These are phyloP conservation scores for Boechera divaricarpa DNA, from an alignment of 345 rosid genomes.

Conservation along the genomic window DNA sequence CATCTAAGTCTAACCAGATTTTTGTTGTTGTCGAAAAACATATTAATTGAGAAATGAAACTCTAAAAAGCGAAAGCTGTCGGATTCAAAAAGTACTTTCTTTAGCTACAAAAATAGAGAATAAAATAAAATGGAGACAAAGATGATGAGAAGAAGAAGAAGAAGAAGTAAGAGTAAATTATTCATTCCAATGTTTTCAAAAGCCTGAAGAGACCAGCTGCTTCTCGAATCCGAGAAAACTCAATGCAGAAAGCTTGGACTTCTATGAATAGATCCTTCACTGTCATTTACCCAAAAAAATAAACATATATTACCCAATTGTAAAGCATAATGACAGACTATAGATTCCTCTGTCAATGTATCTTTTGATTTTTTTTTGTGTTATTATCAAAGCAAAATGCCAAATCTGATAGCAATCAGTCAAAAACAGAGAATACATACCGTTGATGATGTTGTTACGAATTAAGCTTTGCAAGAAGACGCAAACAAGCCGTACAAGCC, in stretches of 20 bases:
- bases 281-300: conserved; percentile 43
- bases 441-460: conserved; percentile 87
- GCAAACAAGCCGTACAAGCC: conserved; percentile 98
- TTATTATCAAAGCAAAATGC: conserved; percentile 18
- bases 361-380: neutral
- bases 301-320: conserved; percentile 1
- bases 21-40: neutral
- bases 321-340: neutral
- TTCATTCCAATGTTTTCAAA: conserved; percentile 69
- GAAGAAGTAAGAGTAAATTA: neutral
- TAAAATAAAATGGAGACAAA: conserved; percentile 9
- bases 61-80: conserved; percentile 26
- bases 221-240: conserved; percentile 89
- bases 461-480: conserved; percentile 96
- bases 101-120: conserved; percentile 34
- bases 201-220: conserved; percentile 92
- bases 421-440: conserved; percentile 41
- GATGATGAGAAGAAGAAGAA: conserved; percentile 3
- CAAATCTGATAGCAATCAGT: conserved; percentile 12
- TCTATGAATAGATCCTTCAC: conserved; percentile 94
- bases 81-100: conserved; percentile 21
- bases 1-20: neutral
- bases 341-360: conserved; percentile 9
- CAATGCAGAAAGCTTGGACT: conserved; percentile 97
- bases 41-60: neutral